These are phyloP conservation scores for Phyllosticta ampelicida DNA, from an alignment of 2,329 filamentous ascomycete genomes.

Conservation along the genomic window DNA sequence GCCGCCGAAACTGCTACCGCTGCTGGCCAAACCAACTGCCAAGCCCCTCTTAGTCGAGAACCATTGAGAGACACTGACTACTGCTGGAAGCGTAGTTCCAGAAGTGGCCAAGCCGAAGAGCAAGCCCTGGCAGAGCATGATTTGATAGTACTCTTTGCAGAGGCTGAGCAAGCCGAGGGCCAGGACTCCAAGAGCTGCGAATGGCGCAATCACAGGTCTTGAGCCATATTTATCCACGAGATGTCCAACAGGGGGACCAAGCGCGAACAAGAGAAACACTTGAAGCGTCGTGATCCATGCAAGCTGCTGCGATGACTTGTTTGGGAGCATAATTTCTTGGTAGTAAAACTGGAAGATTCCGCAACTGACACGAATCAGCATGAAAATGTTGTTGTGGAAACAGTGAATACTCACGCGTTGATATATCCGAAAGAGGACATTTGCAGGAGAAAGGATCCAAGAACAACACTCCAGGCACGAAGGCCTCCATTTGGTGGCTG, in stretches of 20 bases:
- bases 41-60: conserved; percentile 35
- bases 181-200: conserved; percentile 43
- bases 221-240: conserved; percentile 51
- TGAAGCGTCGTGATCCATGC: conserved; percentile 28
- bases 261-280: conserved; percentile 14
- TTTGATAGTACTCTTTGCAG: conserved; percentile 40
- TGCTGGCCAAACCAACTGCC: conserved; percentile 36
- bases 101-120: conserved; percentile 38
- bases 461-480: conserved; percentile 6
- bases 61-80: conserved; percentile 38
- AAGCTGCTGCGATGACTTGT: conserved; percentile 21
- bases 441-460: conserved; percentile 8
- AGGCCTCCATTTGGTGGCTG: conserved; percentile 9
- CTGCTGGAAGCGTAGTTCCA: conserved; percentile 32
- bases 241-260: conserved; percentile 46
- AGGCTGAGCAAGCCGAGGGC: conserved; percentile 48
- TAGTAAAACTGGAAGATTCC: conserved; percentile 33
- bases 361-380: conserved; percentile 11
- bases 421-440: conserved; percentile 11
- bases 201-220: conserved; percentile 38
- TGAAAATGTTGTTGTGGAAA: not conserved
- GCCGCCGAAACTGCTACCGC: conserved; percentile 37
- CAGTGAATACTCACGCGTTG: conserved; percentile 10
- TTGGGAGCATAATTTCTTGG: conserved; percentile 20
- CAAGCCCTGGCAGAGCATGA: conserved; percentile 40